These are phyloP conservation scores for Lyophyllum atratum DNA, from an alignment of 768 basidiomycete species.

Conservation along the genomic window DNA sequence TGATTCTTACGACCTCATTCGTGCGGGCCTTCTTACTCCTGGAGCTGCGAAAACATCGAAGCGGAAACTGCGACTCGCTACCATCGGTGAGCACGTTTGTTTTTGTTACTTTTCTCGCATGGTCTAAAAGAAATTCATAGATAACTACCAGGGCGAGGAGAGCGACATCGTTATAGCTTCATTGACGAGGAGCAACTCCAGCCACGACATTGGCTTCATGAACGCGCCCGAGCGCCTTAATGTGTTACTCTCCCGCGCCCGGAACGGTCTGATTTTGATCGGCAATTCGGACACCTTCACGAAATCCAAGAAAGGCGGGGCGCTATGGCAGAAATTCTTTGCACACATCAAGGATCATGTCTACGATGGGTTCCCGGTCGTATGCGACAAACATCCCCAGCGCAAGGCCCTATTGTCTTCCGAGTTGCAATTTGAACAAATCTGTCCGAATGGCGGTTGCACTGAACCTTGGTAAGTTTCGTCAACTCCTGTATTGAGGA, in stretches of 20 bases:
- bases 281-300: slow-evolving; percentile 65
- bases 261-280: slow-evolving; percentile 64
- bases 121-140: slow-evolving; percentile 29
- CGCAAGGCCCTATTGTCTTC: slow-evolving; percentile 36
- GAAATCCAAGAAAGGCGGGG: slow-evolving; percentile 48
- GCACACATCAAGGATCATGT: slow-evolving; percentile 45
- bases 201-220: slow-evolving; percentile 71
- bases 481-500: not conserved
- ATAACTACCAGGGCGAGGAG: slow-evolving; percentile 80
- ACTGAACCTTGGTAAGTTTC: slow-evolving; percentile 53
- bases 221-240: slow-evolving; percentile 68
- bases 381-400: slow-evolving; percentile 57
- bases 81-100: slow-evolving; percentile 52
- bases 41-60: slow-evolving; percentile 41
- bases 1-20: slow-evolving; percentile 57
- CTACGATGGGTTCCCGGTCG: slow-evolving; percentile 60
- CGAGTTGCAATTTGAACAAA: slow-evolving; percentile 49
- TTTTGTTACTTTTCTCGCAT: not conserved
- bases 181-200: slow-evolving; percentile 59
- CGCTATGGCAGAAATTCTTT: slow-evolving; percentile 55
- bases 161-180: slow-evolving; percentile 66
- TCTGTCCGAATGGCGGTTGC: slow-evolving; percentile 68
- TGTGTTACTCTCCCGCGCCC: slow-evolving; percentile 69
- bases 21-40: slow-evolving; percentile 52
- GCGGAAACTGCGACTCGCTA: slow-evolving; percentile 55